Evolutionary conservation across 2,329 filamentous ascomycete genomes (phyloP).

Genomic region (Clathrospora elynae): DNA sequence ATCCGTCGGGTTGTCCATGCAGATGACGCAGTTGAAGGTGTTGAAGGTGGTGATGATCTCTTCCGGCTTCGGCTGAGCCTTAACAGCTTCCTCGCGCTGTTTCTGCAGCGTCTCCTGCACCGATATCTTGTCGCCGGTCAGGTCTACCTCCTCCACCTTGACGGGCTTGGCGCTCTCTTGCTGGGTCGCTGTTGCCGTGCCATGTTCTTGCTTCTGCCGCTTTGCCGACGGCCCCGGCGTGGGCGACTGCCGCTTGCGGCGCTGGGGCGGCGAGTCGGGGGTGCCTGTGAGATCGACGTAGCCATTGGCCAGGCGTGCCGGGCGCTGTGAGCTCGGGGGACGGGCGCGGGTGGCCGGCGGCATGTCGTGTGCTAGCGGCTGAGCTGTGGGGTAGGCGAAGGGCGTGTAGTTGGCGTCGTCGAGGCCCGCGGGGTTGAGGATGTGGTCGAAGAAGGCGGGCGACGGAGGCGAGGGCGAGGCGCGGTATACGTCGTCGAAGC

Average conservation of each 20-base stretch:
- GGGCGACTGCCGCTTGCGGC: constrained; percentile 28
- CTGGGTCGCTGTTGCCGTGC: constrained; percentile 8
- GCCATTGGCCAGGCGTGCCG: constrained; percentile 40
- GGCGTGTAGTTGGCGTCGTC: constrained; percentile 22
- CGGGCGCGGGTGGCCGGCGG: constrained; percentile 24
- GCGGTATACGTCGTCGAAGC: constrained; percentile 15
- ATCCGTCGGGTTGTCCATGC: constrained; percentile 65
- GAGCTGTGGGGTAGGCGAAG: constrained; percentile 15
- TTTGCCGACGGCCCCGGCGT: constrained; percentile 41
- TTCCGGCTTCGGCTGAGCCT: constrained; percentile 49
- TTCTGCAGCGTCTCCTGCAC: constrained; percentile 57
- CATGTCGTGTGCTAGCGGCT: constrained; percentile 13
- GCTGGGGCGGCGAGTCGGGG: constrained; percentile 29
- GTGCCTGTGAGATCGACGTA: constrained; percentile 45
- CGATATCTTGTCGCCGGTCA: constrained; percentile 50
- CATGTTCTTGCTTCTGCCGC: constrained; percentile 33
- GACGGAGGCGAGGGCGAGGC: constrained; percentile 23
- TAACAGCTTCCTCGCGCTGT: constrained; percentile 59
- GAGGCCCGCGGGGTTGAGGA: constrained; percentile 35
- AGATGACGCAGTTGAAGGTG: constrained; percentile 64
- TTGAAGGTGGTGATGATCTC: constrained; percentile 52
- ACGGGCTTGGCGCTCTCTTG: constrained; percentile 12
- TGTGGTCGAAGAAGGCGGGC: constrained; percentile 36
- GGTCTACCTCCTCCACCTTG: constrained; percentile 57
- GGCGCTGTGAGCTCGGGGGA: constrained; percentile 16